Evolutionary conservation across 2,329 filamentous ascomycete species (phyloP).

Genomic region (Hymenoscyphus fraxineus): DNA sequence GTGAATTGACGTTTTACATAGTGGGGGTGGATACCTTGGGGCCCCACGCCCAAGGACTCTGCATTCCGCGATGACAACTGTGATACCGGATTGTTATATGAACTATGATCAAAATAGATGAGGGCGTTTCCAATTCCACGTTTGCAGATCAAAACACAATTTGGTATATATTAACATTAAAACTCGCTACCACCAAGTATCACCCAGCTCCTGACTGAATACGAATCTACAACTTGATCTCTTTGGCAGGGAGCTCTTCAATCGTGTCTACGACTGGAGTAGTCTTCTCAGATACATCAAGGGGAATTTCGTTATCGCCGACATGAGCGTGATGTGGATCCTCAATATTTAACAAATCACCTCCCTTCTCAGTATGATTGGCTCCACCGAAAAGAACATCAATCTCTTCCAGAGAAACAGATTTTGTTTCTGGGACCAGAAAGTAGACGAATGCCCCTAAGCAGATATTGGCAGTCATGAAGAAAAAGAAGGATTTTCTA

Average conservation of each 20-base stretch:
- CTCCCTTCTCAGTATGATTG: slow-evolving; percentile 33
- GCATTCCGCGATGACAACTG: neutral
- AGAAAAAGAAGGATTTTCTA: slow-evolving; percentile 45
- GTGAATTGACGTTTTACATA: too few relatives aligned
- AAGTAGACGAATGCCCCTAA: slow-evolving; percentile 49
- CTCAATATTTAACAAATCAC: slow-evolving; percentile 26
- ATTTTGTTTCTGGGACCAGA: slow-evolving; percentile 53
- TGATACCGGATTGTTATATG: neutral
- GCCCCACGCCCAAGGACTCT: neutral
- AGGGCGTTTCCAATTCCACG: neutral
- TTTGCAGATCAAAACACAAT: neutral
- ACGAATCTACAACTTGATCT: neutral
- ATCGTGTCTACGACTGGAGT: neutral
- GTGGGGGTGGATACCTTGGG: too few relatives aligned
- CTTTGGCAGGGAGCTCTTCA: slow-evolving; percentile 1
- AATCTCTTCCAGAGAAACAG: slow-evolving; percentile 51
- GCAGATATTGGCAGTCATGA: slow-evolving; percentile 46
- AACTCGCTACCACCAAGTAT: neutral
- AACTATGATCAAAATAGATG: neutral
- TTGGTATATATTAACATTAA: slow-evolving; percentile 1
- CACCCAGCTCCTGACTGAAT: neutral
- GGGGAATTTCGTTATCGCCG: slow-evolving; percentile 5
- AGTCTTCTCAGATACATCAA: slow-evolving; percentile 20
- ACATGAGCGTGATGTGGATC: slow-evolving; percentile 21
- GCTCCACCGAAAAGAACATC: slow-evolving; percentile 48